phyloP scores from a whole-genome alignment of 495 filamentous ascomycete species.

The Penicillium egyptiacum region DNA sequence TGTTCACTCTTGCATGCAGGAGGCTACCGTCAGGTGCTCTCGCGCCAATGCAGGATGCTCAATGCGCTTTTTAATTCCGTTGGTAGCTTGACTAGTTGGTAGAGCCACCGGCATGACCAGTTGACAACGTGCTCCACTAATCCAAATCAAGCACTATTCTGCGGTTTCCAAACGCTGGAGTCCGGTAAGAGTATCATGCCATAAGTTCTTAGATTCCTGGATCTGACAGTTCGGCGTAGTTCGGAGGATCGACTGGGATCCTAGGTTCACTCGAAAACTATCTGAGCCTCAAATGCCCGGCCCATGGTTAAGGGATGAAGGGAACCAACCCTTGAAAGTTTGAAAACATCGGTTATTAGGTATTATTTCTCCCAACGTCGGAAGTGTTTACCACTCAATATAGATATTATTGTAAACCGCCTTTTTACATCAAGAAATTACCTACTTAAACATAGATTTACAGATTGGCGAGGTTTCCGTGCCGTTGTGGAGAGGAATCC shows the following conservation, averaged over 20 bases:
- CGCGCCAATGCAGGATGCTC: conserved; percentile 1
- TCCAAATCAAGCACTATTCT: neutral
- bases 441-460: neutral
- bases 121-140: neutral
- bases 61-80: neutral
- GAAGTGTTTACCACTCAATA: too few species aligned
- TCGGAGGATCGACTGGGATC: conserved; percentile 14
- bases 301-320: neutral
- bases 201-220: neutral
- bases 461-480: neutral
- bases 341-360: neutral
- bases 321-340: neutral
- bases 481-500: neutral
- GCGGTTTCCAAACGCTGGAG: neutral
- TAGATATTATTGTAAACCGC: too few species aligned
- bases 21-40: conserved; percentile 9
- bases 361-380: neutral
- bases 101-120: neutral
- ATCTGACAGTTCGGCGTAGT: conserved; percentile 21
- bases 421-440: neutral
- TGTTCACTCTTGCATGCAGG: conserved; percentile 4
- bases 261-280: neutral
- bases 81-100: neutral
- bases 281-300: conserved; percentile 1
- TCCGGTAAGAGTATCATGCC: neutral